Percentiles rank a stretch among this genome's conserved stretches.
These are phyloP conservation scores for Coleophoma cylindrospora DNA, from an alignment of 2,329 filamentous ascomycete species.

Conservation along the genomic window DNA sequence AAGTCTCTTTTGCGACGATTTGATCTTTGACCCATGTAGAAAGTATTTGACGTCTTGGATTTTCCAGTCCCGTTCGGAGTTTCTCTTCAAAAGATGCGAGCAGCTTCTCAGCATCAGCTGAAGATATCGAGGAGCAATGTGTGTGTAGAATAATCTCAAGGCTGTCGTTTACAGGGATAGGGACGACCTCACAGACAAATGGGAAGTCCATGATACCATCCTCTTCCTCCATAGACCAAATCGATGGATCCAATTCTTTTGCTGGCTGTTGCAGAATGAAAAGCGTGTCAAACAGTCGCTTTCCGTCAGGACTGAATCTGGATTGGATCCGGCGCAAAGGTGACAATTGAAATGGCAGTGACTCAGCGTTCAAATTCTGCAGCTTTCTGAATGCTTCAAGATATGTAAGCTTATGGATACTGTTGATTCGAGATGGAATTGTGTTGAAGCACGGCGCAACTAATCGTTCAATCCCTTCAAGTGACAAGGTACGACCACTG, in stretches of 20 bases:
- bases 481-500: constrained; percentile 64
- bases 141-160: constrained; percentile 60
- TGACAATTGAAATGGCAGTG: constrained; percentile 68
- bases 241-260: constrained; percentile 45
- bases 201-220: constrained; percentile 68
- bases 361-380: constrained; percentile 47
- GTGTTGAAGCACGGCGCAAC: constrained; percentile 95
- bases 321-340: constrained; percentile 68
- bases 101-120: constrained; percentile 11
- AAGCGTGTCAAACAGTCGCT: constrained; percentile 71
- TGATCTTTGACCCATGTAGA: constrained; percentile 11
- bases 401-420: constrained; percentile 44
- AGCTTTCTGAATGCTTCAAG: constrained; percentile 25
- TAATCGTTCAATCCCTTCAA: constrained; percentile 64
- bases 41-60: constrained; percentile 23
- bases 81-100: constrained; percentile 17
- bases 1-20: constrained; percentile 9
- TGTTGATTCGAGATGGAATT: constrained; percentile 62
- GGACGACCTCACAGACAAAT: constrained; percentile 70
- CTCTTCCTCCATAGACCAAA: constrained; percentile 56
- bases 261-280: constrained; percentile 69
- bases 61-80: constrained; percentile 15
- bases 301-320: constrained; percentile 36
- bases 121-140: constrained; percentile 36
- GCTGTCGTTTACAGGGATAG: constrained; percentile 43